Conservation (phyloP, 495 filamentous ascomycete species). For the Lentithecium fluviatile region DNA sequence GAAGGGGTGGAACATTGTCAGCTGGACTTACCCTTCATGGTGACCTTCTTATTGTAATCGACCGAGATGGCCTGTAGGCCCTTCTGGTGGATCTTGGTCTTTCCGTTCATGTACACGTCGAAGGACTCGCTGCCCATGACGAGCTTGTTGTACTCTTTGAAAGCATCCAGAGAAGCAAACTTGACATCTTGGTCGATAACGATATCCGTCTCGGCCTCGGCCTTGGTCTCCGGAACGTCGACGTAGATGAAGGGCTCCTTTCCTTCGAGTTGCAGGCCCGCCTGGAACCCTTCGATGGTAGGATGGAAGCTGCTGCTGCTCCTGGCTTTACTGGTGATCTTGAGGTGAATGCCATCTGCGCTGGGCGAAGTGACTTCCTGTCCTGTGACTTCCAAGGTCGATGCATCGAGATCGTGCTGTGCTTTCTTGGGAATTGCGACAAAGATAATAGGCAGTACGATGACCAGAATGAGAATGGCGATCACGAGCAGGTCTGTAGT, state of each 20-base stretch:
- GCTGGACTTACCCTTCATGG: constrained; percentile 54
- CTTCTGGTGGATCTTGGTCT: constrained; percentile 53
- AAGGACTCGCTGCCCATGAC: constrained; percentile 59
- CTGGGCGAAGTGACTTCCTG: constrained; percentile 61
- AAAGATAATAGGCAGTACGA: constrained; percentile 63
- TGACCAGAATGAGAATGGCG: constrained; percentile 53
- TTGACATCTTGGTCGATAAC: constrained; percentile 56
- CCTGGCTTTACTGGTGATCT: constrained; percentile 51
- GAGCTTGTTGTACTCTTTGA: constrained; percentile 57
- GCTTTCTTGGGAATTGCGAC: constrained; percentile 73
- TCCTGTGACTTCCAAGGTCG: constrained; percentile 58
- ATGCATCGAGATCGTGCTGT: constrained; percentile 64
- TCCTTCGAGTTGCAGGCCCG: constrained; percentile 52
- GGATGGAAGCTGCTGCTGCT: constrained; percentile 54
- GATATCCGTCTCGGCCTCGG: constrained; percentile 54
- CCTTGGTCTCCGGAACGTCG: constrained; percentile 54
- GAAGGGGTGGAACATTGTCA: not conserved
- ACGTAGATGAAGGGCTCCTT: constrained; percentile 61
- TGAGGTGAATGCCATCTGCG: constrained; percentile 56
- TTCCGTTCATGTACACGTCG: constrained; percentile 58
- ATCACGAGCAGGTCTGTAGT: constrained; percentile 59
- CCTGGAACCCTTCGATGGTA: constrained; percentile 56
- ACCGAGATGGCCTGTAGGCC: constrained; percentile 51
- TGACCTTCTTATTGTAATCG: constrained; percentile 56
- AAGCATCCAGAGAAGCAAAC: constrained; percentile 53